Evolutionary conservation across 2,329 filamentous ascomycete genomes (phyloP).

Genomic region (Xylariaceae sp.): DNA sequence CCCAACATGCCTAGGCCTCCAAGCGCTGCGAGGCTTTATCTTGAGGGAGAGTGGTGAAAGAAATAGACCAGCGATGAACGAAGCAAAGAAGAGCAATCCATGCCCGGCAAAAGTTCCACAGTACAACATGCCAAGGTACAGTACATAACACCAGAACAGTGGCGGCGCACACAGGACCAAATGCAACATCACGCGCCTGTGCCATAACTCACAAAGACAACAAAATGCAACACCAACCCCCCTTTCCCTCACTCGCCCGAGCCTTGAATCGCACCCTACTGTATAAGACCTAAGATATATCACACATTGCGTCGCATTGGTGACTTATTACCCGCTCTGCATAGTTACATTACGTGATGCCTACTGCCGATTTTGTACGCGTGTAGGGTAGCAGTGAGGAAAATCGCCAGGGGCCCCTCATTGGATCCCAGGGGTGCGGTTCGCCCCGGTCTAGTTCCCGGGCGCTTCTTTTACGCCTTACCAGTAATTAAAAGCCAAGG

Average conservation of each 20-base stretch:
- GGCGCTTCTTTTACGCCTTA: slow-evolving; percentile 17
- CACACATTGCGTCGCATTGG: slow-evolving; percentile 18
- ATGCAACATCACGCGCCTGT: slow-evolving; percentile 18
- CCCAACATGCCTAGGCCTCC: too few species aligned
- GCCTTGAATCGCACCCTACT: slow-evolving; percentile 18
- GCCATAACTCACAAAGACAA: not conserved
- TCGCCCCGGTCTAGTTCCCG: slow-evolving; percentile 24
- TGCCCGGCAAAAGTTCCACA: not conserved
- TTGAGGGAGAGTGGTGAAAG: too few species aligned
- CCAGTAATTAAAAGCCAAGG: too few species aligned
- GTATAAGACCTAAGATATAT: not conserved
- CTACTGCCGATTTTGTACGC: too few species aligned
- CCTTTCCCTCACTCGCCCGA: slow-evolving; percentile 16
- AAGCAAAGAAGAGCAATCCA: not conserved
- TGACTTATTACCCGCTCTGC: slow-evolving; percentile 18
- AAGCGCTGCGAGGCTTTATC: too few species aligned
- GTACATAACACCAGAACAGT: slow-evolving; percentile 3
- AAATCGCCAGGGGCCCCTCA: not conserved
- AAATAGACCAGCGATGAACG: too few species aligned
- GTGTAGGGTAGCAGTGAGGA: slow-evolving; percentile 19
- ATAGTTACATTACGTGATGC: too few species aligned
- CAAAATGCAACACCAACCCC: slow-evolving; percentile 27
- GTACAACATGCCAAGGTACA: not conserved
- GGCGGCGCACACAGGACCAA: slow-evolving; percentile 6
- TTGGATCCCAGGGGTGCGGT: slow-evolving; percentile 25